Conservation (phyloP, 2,329 filamentous ascomycete genomes). For the Aspergillus udagawae region DNA sequence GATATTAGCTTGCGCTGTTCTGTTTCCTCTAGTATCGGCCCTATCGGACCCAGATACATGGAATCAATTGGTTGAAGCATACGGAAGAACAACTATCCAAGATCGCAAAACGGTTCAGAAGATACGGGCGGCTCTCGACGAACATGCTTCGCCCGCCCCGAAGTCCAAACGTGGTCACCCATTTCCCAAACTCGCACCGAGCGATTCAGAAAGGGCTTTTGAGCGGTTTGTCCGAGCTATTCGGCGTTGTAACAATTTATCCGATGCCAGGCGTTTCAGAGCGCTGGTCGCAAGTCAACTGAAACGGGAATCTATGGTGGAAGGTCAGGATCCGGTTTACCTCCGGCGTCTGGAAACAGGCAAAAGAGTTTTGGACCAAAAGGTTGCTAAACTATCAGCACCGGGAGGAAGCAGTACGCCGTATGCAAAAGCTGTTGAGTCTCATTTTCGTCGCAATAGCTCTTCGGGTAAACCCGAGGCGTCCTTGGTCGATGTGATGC, state of each 20-base stretch:
- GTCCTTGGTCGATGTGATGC: constrained; percentile 77
- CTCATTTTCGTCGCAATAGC: constrained; percentile 30
- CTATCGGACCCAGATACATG: constrained; percentile 91
- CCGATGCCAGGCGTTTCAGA: constrained; percentile 85
- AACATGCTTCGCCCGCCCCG: constrained; percentile 82
- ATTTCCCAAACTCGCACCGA: constrained; percentile 74
- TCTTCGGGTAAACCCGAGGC: constrained; percentile 69
- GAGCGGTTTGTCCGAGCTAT: constrained; percentile 91
- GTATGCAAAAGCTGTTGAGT: constrained; percentile 24
- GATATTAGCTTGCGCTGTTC: constrained; percentile 86
- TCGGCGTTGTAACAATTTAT: constrained; percentile 81
- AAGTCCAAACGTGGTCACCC: constrained; percentile 60
- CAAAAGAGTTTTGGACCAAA: constrained; percentile 82
- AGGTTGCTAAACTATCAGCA: constrained; percentile 73
- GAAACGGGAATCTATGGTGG: constrained; percentile 73
- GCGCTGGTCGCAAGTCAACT: constrained; percentile 90
- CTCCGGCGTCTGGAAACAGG: constrained; percentile 86
- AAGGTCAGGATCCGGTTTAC: constrained; percentile 80
- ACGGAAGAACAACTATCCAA: constrained; percentile 79
- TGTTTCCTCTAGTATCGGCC: constrained; percentile 74
- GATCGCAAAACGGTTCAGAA: constrained; percentile 93
- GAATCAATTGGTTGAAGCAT: constrained; percentile 94
- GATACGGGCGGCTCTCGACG: constrained; percentile 83
- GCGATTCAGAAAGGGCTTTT: constrained; percentile 87
- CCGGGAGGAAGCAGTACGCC: constrained; percentile 49